Percentiles rank a stretch among this genome's conserved stretches.
Evolutionary conservation across 805 yeast genomes (phyloP).

Genomic region (Starmerella ratchasimensis): DNA sequence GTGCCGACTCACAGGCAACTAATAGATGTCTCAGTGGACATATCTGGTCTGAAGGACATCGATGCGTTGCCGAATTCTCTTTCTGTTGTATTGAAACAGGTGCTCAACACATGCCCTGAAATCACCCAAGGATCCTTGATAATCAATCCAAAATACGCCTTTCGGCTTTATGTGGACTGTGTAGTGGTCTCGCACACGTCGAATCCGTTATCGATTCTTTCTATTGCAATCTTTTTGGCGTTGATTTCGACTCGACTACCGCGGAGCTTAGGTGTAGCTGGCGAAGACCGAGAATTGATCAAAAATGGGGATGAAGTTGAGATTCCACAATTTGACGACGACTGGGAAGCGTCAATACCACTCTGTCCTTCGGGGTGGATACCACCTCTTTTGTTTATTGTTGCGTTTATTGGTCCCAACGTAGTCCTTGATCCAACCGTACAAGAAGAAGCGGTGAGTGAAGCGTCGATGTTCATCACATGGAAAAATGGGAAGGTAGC

Average conservation of each 20-base stretch:
- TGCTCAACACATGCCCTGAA: slow-evolving; percentile 33
- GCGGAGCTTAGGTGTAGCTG: slow-evolving; percentile 34
- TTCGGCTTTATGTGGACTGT: slow-evolving; percentile 65
- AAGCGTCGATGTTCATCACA: slow-evolving; percentile 64
- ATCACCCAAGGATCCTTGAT: slow-evolving; percentile 23
- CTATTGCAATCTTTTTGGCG: slow-evolving; percentile 72
- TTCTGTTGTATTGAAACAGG: slow-evolving; percentile 44
- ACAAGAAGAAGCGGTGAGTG: slow-evolving; percentile 81
- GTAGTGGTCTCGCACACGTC: slow-evolving; percentile 64
- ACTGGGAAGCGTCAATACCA: slow-evolving; percentile 49
- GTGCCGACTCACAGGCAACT: slow-evolving; percentile 33
- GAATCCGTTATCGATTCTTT: slow-evolving; percentile 66
- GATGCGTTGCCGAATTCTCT: slow-evolving; percentile 53
- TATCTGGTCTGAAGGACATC: slow-evolving; percentile 59
- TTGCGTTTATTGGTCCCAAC: slow-evolving; percentile 55
- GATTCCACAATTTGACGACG: slow-evolving; percentile 82
- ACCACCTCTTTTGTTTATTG: slow-evolving; percentile 65
- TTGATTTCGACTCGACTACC: slow-evolving; percentile 68
- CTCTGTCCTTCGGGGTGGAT: slow-evolving; percentile 34
- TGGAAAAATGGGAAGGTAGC: slow-evolving; percentile 55
- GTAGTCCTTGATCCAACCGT: slow-evolving; percentile 71
- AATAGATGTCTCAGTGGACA: slow-evolving; percentile 62
- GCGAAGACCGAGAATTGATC: slow-evolving; percentile 28
- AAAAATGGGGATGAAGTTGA: slow-evolving; percentile 43
- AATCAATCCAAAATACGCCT: slow-evolving; percentile 62